phyloP scores from a whole-genome alignment of 106 monocot species.

The Dactylorhiza incarnata region DNA sequence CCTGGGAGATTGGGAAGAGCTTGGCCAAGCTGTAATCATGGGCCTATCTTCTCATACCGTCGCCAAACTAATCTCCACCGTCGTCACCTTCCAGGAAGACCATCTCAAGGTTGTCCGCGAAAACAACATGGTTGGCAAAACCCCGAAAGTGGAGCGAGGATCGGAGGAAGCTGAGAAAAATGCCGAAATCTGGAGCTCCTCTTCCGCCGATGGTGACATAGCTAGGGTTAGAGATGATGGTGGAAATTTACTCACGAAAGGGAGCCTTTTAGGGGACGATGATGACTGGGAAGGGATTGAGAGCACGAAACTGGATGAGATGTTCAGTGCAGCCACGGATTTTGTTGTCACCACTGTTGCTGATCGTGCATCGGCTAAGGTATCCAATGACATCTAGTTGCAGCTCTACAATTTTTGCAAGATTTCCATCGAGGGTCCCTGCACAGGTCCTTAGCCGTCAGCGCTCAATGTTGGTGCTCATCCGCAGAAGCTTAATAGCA shows the following conservation, averaged over 20 bases:
- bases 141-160: background rate
- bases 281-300: slow-evolving; percentile 98
- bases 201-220: background rate
- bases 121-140: background rate
- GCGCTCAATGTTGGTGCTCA: slow-evolving; percentile 72
- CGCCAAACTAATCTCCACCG: slow-evolving; percentile 95
- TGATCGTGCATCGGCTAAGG: slow-evolving; percentile 41
- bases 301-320: slow-evolving; percentile 90
- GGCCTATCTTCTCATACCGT: slow-evolving; percentile 77
- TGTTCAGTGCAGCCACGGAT: slow-evolving; percentile 75
- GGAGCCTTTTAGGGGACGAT: slow-evolving; percentile 7
- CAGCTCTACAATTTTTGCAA: slow-evolving; percentile 89
- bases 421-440: slow-evolving; percentile 95
- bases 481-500: too few relatives aligned
- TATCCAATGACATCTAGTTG: slow-evolving; percentile 69
- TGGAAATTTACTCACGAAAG: background rate
- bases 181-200: background rate
- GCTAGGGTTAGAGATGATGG: background rate
- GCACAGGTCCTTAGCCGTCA: slow-evolving; percentile 73
- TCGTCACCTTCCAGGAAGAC: slow-evolving; percentile 69
- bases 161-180: background rate
- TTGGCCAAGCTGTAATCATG: slow-evolving; percentile 70
- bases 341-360: slow-evolving; percentile 88
- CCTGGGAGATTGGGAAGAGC: slow-evolving; percentile 96
- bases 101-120: slow-evolving; percentile 60